Evolutionary conservation across 768 basidiomycete species (phyloP), one percentile per base, ranked within the genome.

Genomic region (Rickenella mellea): DNA sequence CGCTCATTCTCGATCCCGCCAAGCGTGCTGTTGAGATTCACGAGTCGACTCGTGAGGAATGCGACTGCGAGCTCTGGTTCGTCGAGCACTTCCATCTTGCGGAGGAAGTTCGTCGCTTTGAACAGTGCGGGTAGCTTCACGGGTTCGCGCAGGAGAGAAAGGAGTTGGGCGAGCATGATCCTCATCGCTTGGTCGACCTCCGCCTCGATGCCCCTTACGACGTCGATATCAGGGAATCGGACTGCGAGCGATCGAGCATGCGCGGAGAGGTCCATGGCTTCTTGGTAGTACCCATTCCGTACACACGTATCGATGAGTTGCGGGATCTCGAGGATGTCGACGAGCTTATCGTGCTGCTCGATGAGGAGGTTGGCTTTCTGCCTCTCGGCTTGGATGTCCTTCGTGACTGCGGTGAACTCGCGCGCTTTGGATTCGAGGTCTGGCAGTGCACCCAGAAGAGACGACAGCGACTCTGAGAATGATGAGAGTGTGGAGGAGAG

Each of bases 281-380:
- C 96, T 41, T 80, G 72, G 64, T 92, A 97, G 61, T 87, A 84
- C 6, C 90, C 90, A 53, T 90, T 91, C 28, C 91, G 76, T 11
- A 96, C 85, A 56, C 91, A 97, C 1, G 90, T 88, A 57, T 94
- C 89, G 55, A 96, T 83, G 24, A 99, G 73, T 39, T 85, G 68
- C 7, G 94, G 91, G 37, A 93, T 75, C 51, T 96, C 92, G 43
- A 98, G 76, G 27, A 98, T 63, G 59, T 97, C 92, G 49, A 85
- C 74, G 46, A 98, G 74, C 60, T 92, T 92, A 59, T 94, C 90
- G 55, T 91, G 85, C 52, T 94, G 87, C 52, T 97, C 93, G 45
- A 91, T 75, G n/a, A 98, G 88, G 39, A 86, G 68, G 25, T 78
- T 70, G 0, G 88, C 88, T 48, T 82, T 81, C 45, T 74, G 69